A percentile compares a stretch with the other conserved stretches of the same genome.
These are phyloP conservation scores for Lonicera japonica DNA, from an alignment of 129 eudicot genomes.

Conservation along the genomic window DNA sequence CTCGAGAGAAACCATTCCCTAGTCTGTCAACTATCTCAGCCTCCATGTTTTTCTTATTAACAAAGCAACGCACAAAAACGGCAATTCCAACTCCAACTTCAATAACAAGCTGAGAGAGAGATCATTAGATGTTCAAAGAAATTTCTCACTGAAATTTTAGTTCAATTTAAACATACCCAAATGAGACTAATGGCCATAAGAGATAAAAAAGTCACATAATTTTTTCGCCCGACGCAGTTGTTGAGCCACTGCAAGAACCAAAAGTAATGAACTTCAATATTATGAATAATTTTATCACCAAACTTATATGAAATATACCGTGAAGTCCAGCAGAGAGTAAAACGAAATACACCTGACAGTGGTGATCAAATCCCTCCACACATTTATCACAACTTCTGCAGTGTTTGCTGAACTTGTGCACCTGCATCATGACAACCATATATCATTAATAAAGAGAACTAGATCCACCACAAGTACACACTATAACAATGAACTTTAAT, in stretches of 20 bases:
- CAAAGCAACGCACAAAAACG: slow-evolving; percentile 91
- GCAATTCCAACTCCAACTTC: slow-evolving; percentile 92
- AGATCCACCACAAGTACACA: too few species aligned
- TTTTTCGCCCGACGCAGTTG: slow-evolving; percentile 91
- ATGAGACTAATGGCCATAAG: slow-evolving; percentile 80
- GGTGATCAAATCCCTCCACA: slow-evolving; percentile 97
- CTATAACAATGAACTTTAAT: too few species aligned
- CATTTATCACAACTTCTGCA: slow-evolving; percentile 99
- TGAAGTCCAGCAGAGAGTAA: too few species aligned
- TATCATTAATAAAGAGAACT: neutral
- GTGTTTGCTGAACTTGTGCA: slow-evolving; percentile 93
- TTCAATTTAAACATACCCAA: slow-evolving; percentile 61
- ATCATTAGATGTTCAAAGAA: neutral
- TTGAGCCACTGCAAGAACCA: slow-evolving; percentile 74
- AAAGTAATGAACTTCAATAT: slow-evolving; percentile 10
- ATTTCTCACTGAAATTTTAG: neutral
- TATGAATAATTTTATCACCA: slow-evolving; percentile 1
- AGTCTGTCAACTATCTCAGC: slow-evolving; percentile 70
- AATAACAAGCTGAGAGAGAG: slow-evolving; percentile 53
- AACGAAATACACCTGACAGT: slow-evolving; percentile 64
- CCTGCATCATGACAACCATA: slow-evolving; percentile 39
- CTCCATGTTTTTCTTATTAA: slow-evolving; percentile 54
- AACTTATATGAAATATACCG: neutral
- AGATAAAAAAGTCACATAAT: slow-evolving; percentile 67
- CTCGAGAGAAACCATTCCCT: slow-evolving; percentile 87